Evolutionary conservation across 1,284 basidiomycete species (phyloP), one percentile per base, ranked within the genome.

Genomic region (Tetrapyrgos nigripes): DNA sequence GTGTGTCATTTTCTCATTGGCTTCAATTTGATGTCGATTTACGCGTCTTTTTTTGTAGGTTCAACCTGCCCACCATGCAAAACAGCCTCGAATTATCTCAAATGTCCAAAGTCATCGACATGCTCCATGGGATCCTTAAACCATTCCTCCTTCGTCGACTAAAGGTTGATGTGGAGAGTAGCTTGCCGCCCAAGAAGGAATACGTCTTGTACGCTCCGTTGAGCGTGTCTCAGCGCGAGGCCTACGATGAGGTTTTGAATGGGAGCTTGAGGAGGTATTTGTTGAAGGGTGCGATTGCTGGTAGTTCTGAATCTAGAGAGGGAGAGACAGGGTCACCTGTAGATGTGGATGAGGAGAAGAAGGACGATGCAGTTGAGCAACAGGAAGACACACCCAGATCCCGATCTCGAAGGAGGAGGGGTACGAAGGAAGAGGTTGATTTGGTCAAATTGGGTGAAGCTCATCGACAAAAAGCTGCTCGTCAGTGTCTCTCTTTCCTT

Each of bases 111-210:
- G 83, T 98, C 66, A 91, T 98, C 54, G 79, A 86, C 29, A 88
- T 90, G 3, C 84, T 99, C 0, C 97, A 98, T 71, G 86, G 87
- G 1, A 94, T 98, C 64, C 86, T 99, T 40, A 95, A 96, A 64
- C 97, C 97, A 0, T 98, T 97, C 82, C 83, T 98, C n/a, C 82
- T 98, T 0, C 88, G 96, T 9, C 87, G 96, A 19, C 82, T 98
- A 62, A 98, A 98, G 74, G 87, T 81, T 21, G 97, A 99, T 63
- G 96, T 98, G 9, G 94, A 96, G 70, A 84, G 86, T 55, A 83
- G 86, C 53, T 80, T 98, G 9, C 91, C 90, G 0, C 91, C 91
- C 1, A 98, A 98, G 81, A 98, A 97, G 75, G 96, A 98, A 76
- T 98, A 98, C 66, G 86, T 97, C 4, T 82, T 98, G 0, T 97